These are phyloP conservation scores for Trichophyton verrucosum DNA, from an alignment of 2,329 filamentous ascomycete species.

Conservation along the genomic window DNA sequence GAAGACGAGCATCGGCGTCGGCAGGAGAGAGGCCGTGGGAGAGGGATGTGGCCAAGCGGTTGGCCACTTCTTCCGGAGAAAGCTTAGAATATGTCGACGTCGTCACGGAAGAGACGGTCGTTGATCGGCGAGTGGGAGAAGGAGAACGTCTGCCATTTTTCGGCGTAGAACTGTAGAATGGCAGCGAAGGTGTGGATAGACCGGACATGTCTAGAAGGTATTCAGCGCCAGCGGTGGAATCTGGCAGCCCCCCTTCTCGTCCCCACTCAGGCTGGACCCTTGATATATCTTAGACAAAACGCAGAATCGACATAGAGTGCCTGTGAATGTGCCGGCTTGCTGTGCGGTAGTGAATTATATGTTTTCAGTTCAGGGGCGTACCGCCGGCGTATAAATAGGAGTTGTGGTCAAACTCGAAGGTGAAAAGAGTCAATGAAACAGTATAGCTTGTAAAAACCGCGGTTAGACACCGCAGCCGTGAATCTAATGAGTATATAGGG, in stretches of 20 bases:
- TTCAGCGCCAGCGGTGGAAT: not conserved
- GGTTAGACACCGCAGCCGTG: not conserved
- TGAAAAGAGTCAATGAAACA: not conserved
- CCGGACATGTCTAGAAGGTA: slow-evolving; percentile 46
- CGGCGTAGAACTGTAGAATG: slow-evolving; percentile 41
- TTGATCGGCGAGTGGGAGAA: slow-evolving; percentile 8
- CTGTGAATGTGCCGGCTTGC: not conserved
- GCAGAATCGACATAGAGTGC: not conserved
- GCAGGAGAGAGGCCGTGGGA: slow-evolving; percentile 65
- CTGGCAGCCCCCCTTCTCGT: slow-evolving; percentile 5
- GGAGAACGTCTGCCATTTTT: slow-evolving; percentile 13
- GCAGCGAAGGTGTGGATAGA: slow-evolving; percentile 46
- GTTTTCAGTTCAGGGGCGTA: not conserved
- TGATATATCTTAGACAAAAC: not conserved
- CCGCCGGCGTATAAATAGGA: not conserved
- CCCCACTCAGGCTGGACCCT: not conserved
- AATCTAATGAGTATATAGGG: not conserved
- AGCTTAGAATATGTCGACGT: slow-evolving; percentile 49
- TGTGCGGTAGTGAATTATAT: not conserved
- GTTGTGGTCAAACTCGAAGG: not conserved
- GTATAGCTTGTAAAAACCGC: not conserved
- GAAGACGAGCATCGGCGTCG: slow-evolving; percentile 67
- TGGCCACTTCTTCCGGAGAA: slow-evolving; percentile 64
- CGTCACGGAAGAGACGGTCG: slow-evolving; percentile 19
- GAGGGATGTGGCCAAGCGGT: slow-evolving; percentile 69